Evolutionary conservation across 1,284 basidiomycete genomes (phyloP), one percentile per base, ranked within the genome.

Genomic region (Melampsora abietis-canadensis): DNA sequence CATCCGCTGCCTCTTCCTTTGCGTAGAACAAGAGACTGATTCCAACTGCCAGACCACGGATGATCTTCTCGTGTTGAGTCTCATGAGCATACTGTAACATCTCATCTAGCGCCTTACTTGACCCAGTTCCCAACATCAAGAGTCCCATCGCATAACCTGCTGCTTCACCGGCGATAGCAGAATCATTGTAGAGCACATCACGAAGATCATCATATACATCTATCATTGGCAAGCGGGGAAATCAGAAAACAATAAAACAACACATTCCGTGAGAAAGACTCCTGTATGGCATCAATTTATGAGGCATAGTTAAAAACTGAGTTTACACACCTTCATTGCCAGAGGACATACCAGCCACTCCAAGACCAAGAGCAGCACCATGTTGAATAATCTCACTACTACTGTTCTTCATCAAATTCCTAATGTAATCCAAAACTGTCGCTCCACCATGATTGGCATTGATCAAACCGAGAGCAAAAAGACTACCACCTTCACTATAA

Each of bases 11-110:
- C 80, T 95, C 92, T 81, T 94, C 92, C 75, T 89, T 87, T 64
- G 92, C 92, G 78, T 95, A 97, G 83, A 88, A 92, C 76, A 95
- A 86, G 81, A 97, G 91, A 1, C 92, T 92, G 66, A 94, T 85
- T 54, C 94, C 94, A 78, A 98, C 86, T 15, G 92, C 92, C 76
- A 97, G 85, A 79, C 93, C 92, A 67, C 94, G 89, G 76, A 97
- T 96, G 80, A 97, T 97, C 84, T 97, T 98, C 85, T 98, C 94
- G 81, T 97, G 94, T 80, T 94, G 92, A 0, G 94, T 97, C 81
- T 98, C 94, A 76, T 90, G 87, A 27, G 94, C 92, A 81, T 97
- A 98, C 61, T 89, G 87, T 72, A 96, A 84, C 93, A 96, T 97
- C 83, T 98, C 94, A 30, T 91, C 89, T 27, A 92, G 87, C 65